A percentile compares a stretch with the other conserved stretches of the same genome.
These are phyloP conservation scores for Rasamsonia emersonii DNA, from an alignment of 2,329 filamentous ascomycete species.

Conservation along the genomic window DNA sequence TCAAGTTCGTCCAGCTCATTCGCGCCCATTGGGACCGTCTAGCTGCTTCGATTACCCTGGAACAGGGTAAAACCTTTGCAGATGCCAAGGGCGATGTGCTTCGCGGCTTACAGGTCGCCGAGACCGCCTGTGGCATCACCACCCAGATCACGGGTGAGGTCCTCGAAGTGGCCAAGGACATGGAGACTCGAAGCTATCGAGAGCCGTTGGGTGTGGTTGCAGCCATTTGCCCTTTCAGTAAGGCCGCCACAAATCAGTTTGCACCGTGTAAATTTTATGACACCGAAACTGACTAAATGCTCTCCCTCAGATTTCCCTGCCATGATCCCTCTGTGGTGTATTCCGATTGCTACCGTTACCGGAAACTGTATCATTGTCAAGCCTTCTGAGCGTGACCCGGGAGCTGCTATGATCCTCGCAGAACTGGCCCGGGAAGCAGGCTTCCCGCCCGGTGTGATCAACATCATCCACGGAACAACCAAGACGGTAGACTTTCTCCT, in stretches of 20 bases:
- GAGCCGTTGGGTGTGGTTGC: constrained; percentile 58
- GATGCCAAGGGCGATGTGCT: constrained; percentile 60
- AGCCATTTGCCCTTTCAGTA: constrained; percentile 59
- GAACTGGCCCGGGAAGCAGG: constrained; percentile 52
- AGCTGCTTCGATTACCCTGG: constrained; percentile 56
- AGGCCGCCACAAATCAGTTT: constrained; percentile 19
- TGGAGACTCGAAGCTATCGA: constrained; percentile 59
- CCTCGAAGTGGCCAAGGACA: constrained; percentile 61
- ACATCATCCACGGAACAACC: constrained; percentile 55
- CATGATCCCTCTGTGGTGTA: constrained; percentile 63
- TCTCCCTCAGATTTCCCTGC: constrained; percentile 51
- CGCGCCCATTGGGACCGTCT: constrained; percentile 57
- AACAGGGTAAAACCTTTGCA: constrained; percentile 61
- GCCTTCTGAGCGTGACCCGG: constrained; percentile 55
- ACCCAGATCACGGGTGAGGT: constrained; percentile 58
- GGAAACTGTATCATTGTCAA: constrained; percentile 56
- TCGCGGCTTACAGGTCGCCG: constrained; percentile 57
- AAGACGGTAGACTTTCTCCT: constrained; percentile 58
- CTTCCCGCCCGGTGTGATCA: constrained; percentile 55
- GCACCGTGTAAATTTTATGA: neutral
- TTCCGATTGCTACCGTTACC: constrained; percentile 54
- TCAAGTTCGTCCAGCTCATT: constrained; percentile 57
- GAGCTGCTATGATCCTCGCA: constrained; percentile 53
- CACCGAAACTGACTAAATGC: neutral
- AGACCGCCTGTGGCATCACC: constrained; percentile 59